Evolutionary conservation across 179 eudicot genomes (phyloP), one percentile per base, ranked within the genome.

Genomic region (Patellifolia procumbens): DNA sequence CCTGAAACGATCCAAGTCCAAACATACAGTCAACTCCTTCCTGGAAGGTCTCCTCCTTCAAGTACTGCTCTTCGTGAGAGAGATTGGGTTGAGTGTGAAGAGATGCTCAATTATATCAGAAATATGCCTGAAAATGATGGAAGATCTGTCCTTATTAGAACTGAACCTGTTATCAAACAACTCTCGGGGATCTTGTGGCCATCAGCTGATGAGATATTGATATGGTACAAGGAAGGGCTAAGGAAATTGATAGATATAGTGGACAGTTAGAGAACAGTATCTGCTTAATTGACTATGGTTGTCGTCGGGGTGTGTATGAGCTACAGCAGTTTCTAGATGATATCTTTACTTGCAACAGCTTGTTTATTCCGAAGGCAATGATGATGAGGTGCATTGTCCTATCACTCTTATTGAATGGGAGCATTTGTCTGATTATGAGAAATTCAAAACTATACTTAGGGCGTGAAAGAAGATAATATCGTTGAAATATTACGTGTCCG

Each of bases 51-150:
- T 82, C 91, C 95, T 66, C 97, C 92, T 80, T 62, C 88, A 62
- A 80, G 79, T 89, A 77, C 87, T 80, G 60, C 80, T 85, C 75
- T 91, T 72, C 86, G 99, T 79, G 97, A 89, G 73, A 86, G 84
- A 79, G 99, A 95, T 81, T 95, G 99, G 99, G 96, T 95, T 84
- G 99, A 95, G 80, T 90, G 97, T 86, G 90, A 86, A 82, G 87
- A 85, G 64, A 91, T 90, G 91, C 83, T 85, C 31, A 75, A 62
- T 37, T 88, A 80, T 77, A 80, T 90, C 56, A 78, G 79, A 73
- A 70, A 53, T 62, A 72, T 87, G 29, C 87, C 88, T 67, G 83
- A 77, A 73, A 75, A 81, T 81, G 80, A 78, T 79, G 90, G 81
- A 65, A 86, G 83, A 78, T 45, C 70, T 66, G 73, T 84, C 72